Conservation (phyloP, 2,329 filamentous ascomycete species). For the Lizonia empirigonia region DNA sequence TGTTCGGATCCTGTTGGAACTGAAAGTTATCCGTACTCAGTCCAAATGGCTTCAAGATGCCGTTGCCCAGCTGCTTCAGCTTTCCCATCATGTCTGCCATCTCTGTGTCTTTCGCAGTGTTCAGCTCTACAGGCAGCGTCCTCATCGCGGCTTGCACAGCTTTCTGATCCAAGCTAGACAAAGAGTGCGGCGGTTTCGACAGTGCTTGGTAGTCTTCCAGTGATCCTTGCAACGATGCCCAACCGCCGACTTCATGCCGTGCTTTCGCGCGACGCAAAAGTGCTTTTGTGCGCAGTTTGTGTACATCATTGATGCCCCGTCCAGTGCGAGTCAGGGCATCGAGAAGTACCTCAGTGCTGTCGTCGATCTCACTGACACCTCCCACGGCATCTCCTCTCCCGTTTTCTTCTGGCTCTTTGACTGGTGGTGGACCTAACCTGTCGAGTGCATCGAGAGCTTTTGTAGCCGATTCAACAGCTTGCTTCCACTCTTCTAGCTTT, state of each 20-base stretch:
- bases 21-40: slow-evolving; percentile 94
- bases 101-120: slow-evolving; percentile 82
- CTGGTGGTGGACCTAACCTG: slow-evolving; percentile 56
- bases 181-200: slow-evolving; percentile 58
- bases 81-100: slow-evolving; percentile 98
- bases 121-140: slow-evolving; percentile 69
- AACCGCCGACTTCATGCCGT: slow-evolving; percentile 72
- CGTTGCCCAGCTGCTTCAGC: slow-evolving; percentile 89
- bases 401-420: slow-evolving; percentile 44
- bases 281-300: slow-evolving; percentile 80
- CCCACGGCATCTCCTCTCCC: slow-evolving; percentile 54
- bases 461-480: slow-evolving; percentile 75
- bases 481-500: slow-evolving; percentile 84
- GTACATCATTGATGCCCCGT: slow-evolving; percentile 63
- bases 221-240: slow-evolving; percentile 79
- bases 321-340: slow-evolving; percentile 38
- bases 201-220: slow-evolving; percentile 79
- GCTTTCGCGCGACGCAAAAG: slow-evolving; percentile 80
- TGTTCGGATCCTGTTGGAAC: slow-evolving; percentile 87
- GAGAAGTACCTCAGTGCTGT: slow-evolving; percentile 47
- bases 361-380: slow-evolving; percentile 65
- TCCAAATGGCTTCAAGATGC: slow-evolving; percentile 89
- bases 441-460: slow-evolving; percentile 75
- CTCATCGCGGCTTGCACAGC: slow-evolving; percentile 70
- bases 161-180: slow-evolving; percentile 69